phyloP scores from a whole-genome alignment of 805 yeast species.

The Lipomyces kockii region DNA sequence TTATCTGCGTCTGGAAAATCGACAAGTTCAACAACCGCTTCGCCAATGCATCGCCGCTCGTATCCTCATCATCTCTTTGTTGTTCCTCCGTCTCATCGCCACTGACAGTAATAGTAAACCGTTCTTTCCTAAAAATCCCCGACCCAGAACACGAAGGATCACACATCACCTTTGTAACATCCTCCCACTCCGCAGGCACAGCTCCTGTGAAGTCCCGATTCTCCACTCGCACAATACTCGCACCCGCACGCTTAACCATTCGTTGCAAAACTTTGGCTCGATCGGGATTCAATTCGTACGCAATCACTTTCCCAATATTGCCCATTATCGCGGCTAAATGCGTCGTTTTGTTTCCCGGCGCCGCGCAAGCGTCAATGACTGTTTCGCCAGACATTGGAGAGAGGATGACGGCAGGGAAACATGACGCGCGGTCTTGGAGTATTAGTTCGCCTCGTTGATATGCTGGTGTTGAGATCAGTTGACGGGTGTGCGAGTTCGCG shows the following conservation, averaged over 20 bases:
- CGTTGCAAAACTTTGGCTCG: slow-evolving; percentile 70
- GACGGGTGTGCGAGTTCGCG: slow-evolving; percentile 64
- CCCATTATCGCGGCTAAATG: slow-evolving; percentile 75
- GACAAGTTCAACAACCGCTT: slow-evolving; percentile 74
- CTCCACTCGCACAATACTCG: slow-evolving; percentile 51
- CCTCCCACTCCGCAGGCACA: slow-evolving; percentile 49
- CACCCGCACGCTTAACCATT: slow-evolving; percentile 83
- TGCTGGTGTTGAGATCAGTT: slow-evolving; percentile 66
- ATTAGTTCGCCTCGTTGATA: slow-evolving; percentile 79
- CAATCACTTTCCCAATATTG: slow-evolving; percentile 55
- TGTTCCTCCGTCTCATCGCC: slow-evolving; percentile 49
- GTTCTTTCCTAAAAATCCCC: slow-evolving; percentile 91
- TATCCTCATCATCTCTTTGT: slow-evolving; percentile 43
- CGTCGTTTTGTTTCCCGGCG: slow-evolving; percentile 98
- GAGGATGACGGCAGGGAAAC: slow-evolving; percentile 90
- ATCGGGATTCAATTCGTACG: slow-evolving; percentile 83
- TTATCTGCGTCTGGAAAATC: slow-evolving; percentile 84
- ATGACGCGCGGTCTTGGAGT: slow-evolving; percentile 95
- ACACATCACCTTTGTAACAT: slow-evolving; percentile 79
- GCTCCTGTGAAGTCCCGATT: slow-evolving; percentile 64
- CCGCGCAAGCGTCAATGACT: slow-evolving; percentile 93
- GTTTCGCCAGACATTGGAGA: slow-evolving; percentile 62
- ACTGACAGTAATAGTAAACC: slow-evolving; percentile 17
- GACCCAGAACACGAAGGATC: slow-evolving; percentile 99
- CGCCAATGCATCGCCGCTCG: slow-evolving; percentile 38